Conservation (phyloP, 495 filamentous ascomycete species). For the Hyaloscypha hepaticicola region DNA sequence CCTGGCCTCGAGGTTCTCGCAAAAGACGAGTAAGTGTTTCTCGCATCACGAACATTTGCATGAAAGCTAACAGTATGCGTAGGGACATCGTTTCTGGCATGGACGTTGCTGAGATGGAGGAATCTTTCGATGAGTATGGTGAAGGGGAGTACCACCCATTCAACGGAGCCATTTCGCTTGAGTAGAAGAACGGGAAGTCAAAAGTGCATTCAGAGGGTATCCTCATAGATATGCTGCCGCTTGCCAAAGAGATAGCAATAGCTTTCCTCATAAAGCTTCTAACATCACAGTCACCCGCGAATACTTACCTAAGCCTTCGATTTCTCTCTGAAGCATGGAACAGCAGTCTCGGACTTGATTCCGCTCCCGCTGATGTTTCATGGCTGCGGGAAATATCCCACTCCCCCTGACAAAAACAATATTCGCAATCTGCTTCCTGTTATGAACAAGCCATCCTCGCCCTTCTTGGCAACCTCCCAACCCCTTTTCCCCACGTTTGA, state of each 20-base stretch:
- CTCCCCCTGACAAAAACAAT: too few relatives aligned
- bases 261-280: too few relatives aligned
- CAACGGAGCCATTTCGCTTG: conserved; percentile 20
- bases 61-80: neutral
- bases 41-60: conserved; percentile 34
- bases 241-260: too few relatives aligned
- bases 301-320: neutral
- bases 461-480: neutral
- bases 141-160: conserved; percentile 49
- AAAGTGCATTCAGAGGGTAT: neutral
- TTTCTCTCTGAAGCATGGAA: neutral
- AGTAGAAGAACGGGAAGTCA: conserved; percentile 3
- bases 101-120: conserved; percentile 49
- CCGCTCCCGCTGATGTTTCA: neutral
- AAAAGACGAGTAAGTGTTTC: conserved; percentile 64
- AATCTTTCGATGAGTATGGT: conserved; percentile 41
- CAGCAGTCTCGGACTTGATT: too few relatives aligned
- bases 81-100: conserved; percentile 47
- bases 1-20: conserved; percentile 80
- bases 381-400: neutral
- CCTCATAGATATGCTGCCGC: neutral
- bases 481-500: neutral
- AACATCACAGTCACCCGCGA: neutral
- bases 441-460: neutral
- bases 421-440: neutral